A percentile compares a stretch with the other conserved stretches of the same genome.
These are phyloP conservation scores for Hirschioporus abietinus DNA, from an alignment of 768 basidiomycete species.

Conservation along the genomic window DNA sequence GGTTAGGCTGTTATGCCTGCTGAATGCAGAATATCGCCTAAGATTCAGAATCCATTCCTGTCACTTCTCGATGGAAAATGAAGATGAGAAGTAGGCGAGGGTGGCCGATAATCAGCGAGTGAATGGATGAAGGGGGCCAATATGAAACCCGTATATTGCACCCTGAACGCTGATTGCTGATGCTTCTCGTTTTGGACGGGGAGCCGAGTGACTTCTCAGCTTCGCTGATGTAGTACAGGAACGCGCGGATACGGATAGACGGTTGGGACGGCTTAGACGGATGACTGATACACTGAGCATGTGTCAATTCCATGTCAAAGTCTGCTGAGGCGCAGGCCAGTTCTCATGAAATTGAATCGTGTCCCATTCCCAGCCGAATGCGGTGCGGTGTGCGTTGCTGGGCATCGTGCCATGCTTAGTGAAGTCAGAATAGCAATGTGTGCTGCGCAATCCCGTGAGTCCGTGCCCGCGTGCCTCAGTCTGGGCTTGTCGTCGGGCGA, in stretches of 20 bases:
- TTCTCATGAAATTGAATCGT: background rate
- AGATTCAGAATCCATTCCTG: background rate
- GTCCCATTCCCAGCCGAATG: background rate
- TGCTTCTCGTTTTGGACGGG: background rate
- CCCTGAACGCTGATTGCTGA: slow-evolving; percentile 1
- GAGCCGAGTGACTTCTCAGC: background rate
- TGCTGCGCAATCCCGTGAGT: background rate
- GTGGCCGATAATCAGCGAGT: background rate
- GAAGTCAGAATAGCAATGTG: background rate
- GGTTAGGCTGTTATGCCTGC: background rate
- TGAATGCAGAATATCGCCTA: background rate
- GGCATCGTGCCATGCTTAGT: background rate
- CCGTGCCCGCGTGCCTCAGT: background rate
- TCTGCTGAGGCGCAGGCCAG: background rate
- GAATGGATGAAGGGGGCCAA: background rate
- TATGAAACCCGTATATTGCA: background rate
- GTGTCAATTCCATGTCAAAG: background rate
- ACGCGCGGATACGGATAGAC: background rate
- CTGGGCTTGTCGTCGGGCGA: background rate
- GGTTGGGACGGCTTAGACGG: background rate
- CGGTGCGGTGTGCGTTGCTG: background rate
- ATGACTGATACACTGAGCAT: background rate
- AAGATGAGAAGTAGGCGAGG: background rate
- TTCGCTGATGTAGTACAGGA: background rate
- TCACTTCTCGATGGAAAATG: background rate